phyloP scores from a whole-genome alignment of 2,329 filamentous ascomycete species.

The Apiospora saccharicola region DNA sequence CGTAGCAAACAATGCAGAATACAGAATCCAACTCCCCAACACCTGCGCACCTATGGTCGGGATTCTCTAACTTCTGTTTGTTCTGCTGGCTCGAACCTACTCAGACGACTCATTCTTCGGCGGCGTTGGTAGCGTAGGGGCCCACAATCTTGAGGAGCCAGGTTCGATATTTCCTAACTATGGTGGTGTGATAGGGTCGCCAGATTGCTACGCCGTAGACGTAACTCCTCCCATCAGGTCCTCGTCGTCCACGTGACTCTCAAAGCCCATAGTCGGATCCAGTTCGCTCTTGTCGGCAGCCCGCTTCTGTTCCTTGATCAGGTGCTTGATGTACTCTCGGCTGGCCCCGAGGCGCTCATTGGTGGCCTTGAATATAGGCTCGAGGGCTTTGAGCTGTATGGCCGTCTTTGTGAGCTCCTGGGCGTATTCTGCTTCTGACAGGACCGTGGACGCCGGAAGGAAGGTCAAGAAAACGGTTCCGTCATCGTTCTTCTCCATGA shows the following conservation, averaged over 20 bases:
- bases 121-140: too few relatives aligned
- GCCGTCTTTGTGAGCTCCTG: conserved; percentile 52
- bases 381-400: conserved; percentile 52
- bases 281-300: conserved; percentile 50
- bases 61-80: background rate
- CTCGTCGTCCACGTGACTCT: conserved; percentile 63
- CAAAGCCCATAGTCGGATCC: conserved; percentile 49
- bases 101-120: too few relatives aligned
- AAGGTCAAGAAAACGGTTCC: conserved; percentile 61
- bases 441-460: conserved; percentile 47
- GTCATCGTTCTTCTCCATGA: conserved; percentile 54
- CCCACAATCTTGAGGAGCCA: background rate
- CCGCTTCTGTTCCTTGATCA: conserved; percentile 55
- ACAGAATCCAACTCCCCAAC: conserved; percentile 3
- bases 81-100: background rate
- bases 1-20: background rate
- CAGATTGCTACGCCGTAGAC: background rate
- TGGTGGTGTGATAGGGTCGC: too few relatives aligned
- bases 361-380: conserved; percentile 57
- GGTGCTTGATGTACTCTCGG: conserved; percentile 61
- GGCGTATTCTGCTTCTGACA: conserved; percentile 61
- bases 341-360: conserved; percentile 62
- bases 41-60: conserved; percentile 4
- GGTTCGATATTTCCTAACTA: background rate
- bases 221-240: conserved; percentile 62